Evolutionary conservation across 108 stramenopile species (phyloP), one percentile per base, ranked within the genome.

Genomic region (Nitzschia sp.): DNA sequence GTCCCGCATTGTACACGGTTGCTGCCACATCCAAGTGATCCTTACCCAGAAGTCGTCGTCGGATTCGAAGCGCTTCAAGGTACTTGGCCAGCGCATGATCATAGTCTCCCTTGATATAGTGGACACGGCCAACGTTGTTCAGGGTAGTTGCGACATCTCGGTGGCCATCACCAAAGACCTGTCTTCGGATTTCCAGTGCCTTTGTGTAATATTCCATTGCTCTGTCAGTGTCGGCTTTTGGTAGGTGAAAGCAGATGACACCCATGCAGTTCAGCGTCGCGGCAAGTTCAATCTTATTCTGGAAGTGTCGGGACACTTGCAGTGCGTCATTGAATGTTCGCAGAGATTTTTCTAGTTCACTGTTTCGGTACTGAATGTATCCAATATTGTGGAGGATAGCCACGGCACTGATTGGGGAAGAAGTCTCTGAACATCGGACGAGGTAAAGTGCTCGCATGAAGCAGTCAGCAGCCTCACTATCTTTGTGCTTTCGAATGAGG

Each of bases 101-200:
- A 32, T 85, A 82, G 13, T 85, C 71, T 11, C 75, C 78, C n/a
- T 72, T 70, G 62, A 85, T 81, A 66, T 79, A 83, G 33, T 85
- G 63, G 26, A 84, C 81, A 1, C 88, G 59, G 25, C 88, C 88
- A 54, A 82, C 72, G 59, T 89, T 89, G 72, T 89, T 89, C 64
- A 89, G 57, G 13, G 71, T 59, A 3, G 87, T 85, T 17, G 82
- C 84, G 26, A 83, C 80, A 48, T 81, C 76, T 23, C 58, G 32
- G 45, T 76, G 66, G 18, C 64, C 58, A 1, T 49, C 32, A 31
- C 67, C 66, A 9, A 71, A 46, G 24, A 33, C 13, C 31, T 78
- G 33, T 26, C 51, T 59, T 24, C 75, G 68, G 27, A 84, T 72
- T 25, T 66, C 32, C 26, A 82, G 42, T 23, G 77, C 54, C 49